Base-by-base conservation (phyloP, 371 early-diverging fungal genomes). In the Entomophthora muscae region DNA sequence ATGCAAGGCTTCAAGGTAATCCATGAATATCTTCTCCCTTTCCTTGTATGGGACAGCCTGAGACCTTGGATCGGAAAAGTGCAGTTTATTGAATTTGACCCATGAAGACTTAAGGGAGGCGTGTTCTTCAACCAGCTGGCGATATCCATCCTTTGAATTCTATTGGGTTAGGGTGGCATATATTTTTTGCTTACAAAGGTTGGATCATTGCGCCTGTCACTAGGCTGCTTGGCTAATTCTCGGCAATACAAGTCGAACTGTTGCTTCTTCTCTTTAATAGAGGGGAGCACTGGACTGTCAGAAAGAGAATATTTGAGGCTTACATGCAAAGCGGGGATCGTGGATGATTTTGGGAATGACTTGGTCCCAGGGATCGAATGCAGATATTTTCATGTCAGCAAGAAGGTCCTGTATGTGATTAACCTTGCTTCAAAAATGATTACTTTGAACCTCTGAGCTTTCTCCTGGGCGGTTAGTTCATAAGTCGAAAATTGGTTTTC, bases 291-390 rank as follows among this genome's bases (percentile, higher is more conserved):
- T 42, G 42, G 5, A 10, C 42, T 10, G 17, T 17, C 17, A 10
- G 17, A 17, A 42, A 42, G 42, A 10, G 5, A 10, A 42, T 17
- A 42, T 5, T 5, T 42, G 42, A 42, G 17, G 42, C 66, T 13
- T 63, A 66, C 66, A 54, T 63, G 57, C 63, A 51, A 61, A 66
- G 62, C 66, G 52, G 22, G 63, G 51, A 30, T 66, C 66, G 52
- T 66, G 66, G 31, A 66, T 66, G 26, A 66, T 66, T 52, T 61
- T 54, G n/a, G 66, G 66, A 24, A 66, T 28, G 56, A 63, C 66
- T 56, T 66, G 62, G 33, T 66, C 66, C 66, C 66, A 66, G n/a
- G 57, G 52, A 1, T 62, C 63, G 55, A 63, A 66, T 28, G 66
- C 63, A n/a, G 66, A 66, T 17, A 66, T 61, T 31, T 66, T 63